Evolutionary conservation across 106 monocot species (phyloP), one percentile per base, ranked within the genome.

Genomic region (Xerophyta viscosa): DNA sequence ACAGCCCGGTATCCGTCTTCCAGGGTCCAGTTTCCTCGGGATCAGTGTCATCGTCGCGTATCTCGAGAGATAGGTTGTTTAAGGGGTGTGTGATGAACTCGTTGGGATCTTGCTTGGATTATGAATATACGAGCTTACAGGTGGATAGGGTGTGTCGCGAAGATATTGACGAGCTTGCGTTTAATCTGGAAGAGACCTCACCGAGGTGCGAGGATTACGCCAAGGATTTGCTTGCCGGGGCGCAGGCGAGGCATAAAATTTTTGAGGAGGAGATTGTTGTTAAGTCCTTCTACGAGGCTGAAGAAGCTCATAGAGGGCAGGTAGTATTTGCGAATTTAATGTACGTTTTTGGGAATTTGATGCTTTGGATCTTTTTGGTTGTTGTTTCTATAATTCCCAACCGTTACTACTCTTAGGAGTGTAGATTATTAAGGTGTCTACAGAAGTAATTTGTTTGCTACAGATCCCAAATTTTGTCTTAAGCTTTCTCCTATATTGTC

Each of bases 281-380:
- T 9, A 89, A 82, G 63, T 88, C 96, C 1, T 96, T 96, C 48
- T 76, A 72, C 29, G 85, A 89, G 62, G 96, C 96, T 0, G 89
- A 81, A 68, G 82, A 74, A 20, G 96, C 96, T 36, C 96, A 96
- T 24, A 57, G 88, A 48, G 85, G 85, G 26, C 96, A 96, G 96
- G 96, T 96, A 39, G 6, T 15, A 39, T n/a, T n/a, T n/a, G n/a
- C n/a, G n/a, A n/a, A n/a, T n/a, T n/a, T n/a, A n/a, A n/a, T n/a
- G n/a, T n/a, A n/a, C n/a, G n/a, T n/a, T n/a, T n/a, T n/a, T n/a
- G n/a, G n/a, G n/a, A n/a, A n/a, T n/a, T n/a, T n/a, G n/a, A n/a
- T n/a, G n/a, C n/a, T n/a, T n/a, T n/a, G n/a, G n/a, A n/a, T n/a
- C n/a, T n/a, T n/a, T n/a, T n/a, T n/a, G n/a, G n/a, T n/a, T n/a